These are phyloP conservation scores for Larix kaempferi DNA, from an alignment of 75 land plant genomes.

Conservation along the genomic window DNA sequence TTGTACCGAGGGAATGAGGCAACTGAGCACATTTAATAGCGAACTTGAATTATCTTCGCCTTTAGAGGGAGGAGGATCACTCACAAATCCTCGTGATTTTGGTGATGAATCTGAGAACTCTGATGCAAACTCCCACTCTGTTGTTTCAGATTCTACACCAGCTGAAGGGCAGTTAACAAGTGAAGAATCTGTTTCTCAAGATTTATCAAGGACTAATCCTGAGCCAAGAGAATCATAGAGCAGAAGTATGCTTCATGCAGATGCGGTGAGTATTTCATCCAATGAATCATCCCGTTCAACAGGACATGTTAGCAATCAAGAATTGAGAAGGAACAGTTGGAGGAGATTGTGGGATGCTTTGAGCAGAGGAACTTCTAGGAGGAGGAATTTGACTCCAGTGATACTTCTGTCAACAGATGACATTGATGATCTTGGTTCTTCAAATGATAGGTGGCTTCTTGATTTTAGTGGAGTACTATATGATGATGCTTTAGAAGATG, in stretches of 20 bases:
- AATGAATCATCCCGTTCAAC: conserved; percentile 11
- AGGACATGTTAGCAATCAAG: conserved; percentile 24
- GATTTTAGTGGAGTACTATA: conserved; percentile 37
- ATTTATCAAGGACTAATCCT: not conserved
- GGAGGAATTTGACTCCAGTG: conserved; percentile 34
- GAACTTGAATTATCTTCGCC: not conserved
- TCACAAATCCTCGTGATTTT: not conserved
- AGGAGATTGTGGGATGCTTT: conserved; percentile 84
- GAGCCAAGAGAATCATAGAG: conserved; percentile 5
- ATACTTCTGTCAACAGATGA: conserved; percentile 40
- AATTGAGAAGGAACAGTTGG: conserved; percentile 65
- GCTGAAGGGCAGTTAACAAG: not conserved
- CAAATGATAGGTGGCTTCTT: conserved; percentile 50
- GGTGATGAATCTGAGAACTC: not conserved
- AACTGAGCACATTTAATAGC: not conserved
- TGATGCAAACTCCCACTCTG: not conserved
- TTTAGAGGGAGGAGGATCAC: not conserved
- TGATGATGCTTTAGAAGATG: conserved; percentile 39
- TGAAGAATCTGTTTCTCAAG: conserved; percentile 6
- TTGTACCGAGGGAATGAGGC: not conserved
- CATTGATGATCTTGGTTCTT: conserved; percentile 35
- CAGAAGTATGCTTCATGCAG: conserved; percentile 1
- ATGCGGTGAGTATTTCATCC: not conserved
- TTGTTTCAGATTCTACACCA: conserved; percentile 2
- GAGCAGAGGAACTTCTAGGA: conserved; percentile 62